A percentile compares a stretch with the other conserved stretches of the same genome.
phyloP scores from a whole-genome alignment of 768 basidiomycete genomes.

The Podaxis sp. region DNA sequence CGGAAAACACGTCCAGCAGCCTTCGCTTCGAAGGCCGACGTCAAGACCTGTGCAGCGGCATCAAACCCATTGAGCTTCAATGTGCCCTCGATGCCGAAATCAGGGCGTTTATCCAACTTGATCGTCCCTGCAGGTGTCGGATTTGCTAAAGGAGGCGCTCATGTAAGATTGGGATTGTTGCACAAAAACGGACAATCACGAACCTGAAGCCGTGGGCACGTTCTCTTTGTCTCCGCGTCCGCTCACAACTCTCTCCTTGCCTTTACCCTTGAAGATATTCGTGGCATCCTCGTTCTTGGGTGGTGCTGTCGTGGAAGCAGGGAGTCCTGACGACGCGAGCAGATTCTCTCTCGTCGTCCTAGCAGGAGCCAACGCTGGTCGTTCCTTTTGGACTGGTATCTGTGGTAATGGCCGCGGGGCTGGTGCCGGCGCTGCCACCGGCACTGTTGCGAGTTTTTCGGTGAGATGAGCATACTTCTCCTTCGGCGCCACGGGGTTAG shows the following conservation, averaged over 20 bases:
- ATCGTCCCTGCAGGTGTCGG: background rate
- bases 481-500: slow-evolving; percentile 22
- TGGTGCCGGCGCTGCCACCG: background rate
- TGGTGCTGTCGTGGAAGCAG: slow-evolving; percentile 3
- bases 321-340: slow-evolving; percentile 6
- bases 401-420: slow-evolving; percentile 8
- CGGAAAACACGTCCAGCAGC: slow-evolving; percentile 63
- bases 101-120: slow-evolving; percentile 10
- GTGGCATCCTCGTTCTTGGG: slow-evolving; percentile 10
- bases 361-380: background rate
- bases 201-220: slow-evolving; percentile 24
- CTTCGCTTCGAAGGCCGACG: slow-evolving; percentile 68
- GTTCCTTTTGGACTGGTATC: slow-evolving; percentile 10
- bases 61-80: slow-evolving; percentile 62
- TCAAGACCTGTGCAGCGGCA: slow-evolving; percentile 49
- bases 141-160: background rate
- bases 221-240: slow-evolving; percentile 30
- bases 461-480: slow-evolving; percentile 24
- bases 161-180: background rate
- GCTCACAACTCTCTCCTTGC: slow-evolving; percentile 6
- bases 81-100: slow-evolving; percentile 13
- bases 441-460: slow-evolving; percentile 1
- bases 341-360: slow-evolving; percentile 20
- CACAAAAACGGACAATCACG: slow-evolving; percentile 3
- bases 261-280: slow-evolving; percentile 14